These are phyloP conservation scores for Eucalyptus shirleyi DNA, from an alignment of 345 rosid genomes.

Conservation along the genomic window DNA sequence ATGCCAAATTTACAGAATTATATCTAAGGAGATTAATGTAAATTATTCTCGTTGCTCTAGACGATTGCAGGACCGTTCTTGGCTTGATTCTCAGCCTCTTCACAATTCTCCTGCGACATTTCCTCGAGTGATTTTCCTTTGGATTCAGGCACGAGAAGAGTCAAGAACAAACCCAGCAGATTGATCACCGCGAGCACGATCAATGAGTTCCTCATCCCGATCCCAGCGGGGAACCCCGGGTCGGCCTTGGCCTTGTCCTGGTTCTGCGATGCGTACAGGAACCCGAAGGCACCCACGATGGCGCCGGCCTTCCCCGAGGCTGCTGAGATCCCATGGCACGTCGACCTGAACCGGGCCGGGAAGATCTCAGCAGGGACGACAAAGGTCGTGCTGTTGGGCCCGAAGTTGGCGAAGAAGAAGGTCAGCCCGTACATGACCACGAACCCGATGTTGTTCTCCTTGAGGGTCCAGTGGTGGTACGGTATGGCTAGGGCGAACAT, in stretches of 20 bases:
- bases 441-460: neutral
- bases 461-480: conserved; percentile 1
- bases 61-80: neutral
- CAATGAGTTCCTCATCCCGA: conserved; percentile 2
- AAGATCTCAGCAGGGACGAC: conserved; percentile 1
- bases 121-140: conserved; percentile 7
- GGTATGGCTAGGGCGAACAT: conserved; percentile 11
- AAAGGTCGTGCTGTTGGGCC: conserved; percentile 3
- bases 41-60: neutral
- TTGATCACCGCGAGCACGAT: neutral
- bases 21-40: neutral
- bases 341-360: neutral
- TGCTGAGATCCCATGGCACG: conserved; percentile 4
- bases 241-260: neutral
- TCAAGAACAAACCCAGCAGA: neutral
- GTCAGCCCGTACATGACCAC: neutral
- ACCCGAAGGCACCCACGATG: conserved; percentile 1
- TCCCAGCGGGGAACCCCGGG: neutral
- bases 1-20: neutral
- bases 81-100: neutral
- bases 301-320: neutral
- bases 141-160: conserved; percentile 7
- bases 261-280: neutral
- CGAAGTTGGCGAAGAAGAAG: conserved; percentile 5
- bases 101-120: neutral